Evolutionary conservation across 2,329 filamentous ascomycete genomes (phyloP), one percentile per base, ranked within the genome.

Genomic region (Acrocalymma vagum): DNA sequence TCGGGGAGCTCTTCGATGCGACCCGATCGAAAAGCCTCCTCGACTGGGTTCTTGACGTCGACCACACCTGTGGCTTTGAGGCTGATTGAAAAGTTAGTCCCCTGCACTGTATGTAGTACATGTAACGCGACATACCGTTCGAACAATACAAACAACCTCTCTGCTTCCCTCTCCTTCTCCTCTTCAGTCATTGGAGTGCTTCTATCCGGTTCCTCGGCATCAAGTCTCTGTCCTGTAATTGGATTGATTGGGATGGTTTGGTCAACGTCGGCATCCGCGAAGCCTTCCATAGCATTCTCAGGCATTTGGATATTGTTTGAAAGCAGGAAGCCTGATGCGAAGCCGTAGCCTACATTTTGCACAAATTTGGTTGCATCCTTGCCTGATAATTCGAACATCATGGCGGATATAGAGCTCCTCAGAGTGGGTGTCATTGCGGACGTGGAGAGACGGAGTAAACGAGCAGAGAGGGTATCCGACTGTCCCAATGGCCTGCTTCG

Each of bases 311-410:
- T 84, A 39, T 94, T 89, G 48, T 93, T 88, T 49, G 88, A 86
- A 72, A 92, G 86, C 11, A 99, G 75, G 64, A 94, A 96, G 0
- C 94, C 94, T 0, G 91, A 89, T 0, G 94, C 94, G 62, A 89
- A 96, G 0, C 94, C 94, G 63, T 96, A 99, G 0, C 94, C 94
- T 9, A 99, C 89, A 55, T 96, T 96, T 35, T 88, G 80, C 1
- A 97, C 88, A 60, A 96, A 94, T 20, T 79, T 87, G 11, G 80
- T 81, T 0, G 92, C 82, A 57, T 96, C 85, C 56, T 85, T 88
- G 51, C 86, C 87, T 0, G 91, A 96, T 18, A 97, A 78, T 51
- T 95, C 88, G 65, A 95, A 99, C 47, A 96, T 81, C 16, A 99
- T 77, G 20, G 86, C 79, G 0, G 88, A 88, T 36, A 95, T 86